phyloP scores from a whole-genome alignment of 1,284 basidiomycete genomes.

The Gymnopus androsaceus region DNA sequence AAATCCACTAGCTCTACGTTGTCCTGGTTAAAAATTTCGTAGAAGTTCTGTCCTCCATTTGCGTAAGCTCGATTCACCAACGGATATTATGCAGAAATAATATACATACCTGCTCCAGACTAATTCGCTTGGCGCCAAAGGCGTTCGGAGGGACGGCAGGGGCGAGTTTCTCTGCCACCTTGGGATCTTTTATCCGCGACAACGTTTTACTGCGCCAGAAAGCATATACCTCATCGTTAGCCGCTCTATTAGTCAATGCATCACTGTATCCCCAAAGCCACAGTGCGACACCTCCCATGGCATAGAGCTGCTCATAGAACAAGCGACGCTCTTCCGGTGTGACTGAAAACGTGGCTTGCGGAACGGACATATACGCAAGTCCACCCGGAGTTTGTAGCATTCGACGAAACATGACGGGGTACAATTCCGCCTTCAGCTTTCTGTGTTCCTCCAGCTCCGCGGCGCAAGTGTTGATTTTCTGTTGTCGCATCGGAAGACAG shows the following conservation, averaged over 20 bases:
- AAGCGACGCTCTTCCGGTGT: conserved; percentile 25
- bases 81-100: neutral
- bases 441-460: conserved; percentile 17
- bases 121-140: conserved; percentile 23
- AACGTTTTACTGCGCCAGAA: conserved; percentile 28
- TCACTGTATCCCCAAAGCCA: conserved; percentile 21
- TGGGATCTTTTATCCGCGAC: conserved; percentile 22
- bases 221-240: conserved; percentile 25
- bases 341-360: conserved; percentile 15
- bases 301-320: conserved; percentile 25
- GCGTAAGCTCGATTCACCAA: neutral
- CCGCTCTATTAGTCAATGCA: conserved; percentile 19
- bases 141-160: conserved; percentile 24
- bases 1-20: conserved; percentile 27
- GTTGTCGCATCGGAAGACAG: conserved; percentile 26
- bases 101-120: conserved; percentile 18
- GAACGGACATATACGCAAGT: conserved; percentile 18
- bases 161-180: conserved; percentile 26
- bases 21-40: conserved; percentile 28
- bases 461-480: conserved; percentile 10
- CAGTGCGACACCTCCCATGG: conserved; percentile 24
- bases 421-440: conserved; percentile 21
- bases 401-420: conserved; percentile 11
- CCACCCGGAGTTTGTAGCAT: conserved; percentile 13
- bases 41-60: conserved; percentile 18